Conservation (phyloP, 2,329 filamentous ascomycete species). For the Xylariaceae sp. region DNA sequence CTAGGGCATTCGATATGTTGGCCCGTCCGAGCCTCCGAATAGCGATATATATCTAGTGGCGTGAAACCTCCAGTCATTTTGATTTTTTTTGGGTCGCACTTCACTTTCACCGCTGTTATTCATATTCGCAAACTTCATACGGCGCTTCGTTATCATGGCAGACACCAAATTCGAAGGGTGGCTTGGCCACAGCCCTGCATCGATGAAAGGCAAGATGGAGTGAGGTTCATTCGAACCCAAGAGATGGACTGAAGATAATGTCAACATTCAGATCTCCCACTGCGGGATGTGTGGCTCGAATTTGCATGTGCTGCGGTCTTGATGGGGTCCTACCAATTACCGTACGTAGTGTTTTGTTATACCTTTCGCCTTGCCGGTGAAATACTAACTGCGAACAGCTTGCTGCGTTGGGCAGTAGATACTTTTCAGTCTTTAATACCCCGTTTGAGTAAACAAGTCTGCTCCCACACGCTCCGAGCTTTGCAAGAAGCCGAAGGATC, state of each 20-base stretch:
- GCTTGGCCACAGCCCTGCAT: conserved; percentile 41
- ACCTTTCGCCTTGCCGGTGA: conserved; percentile 5
- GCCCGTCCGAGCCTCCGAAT: background rate
- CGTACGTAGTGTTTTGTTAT: conserved; percentile 30
- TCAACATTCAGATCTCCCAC: conserved; percentile 63
- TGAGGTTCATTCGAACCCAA: conserved; percentile 59
- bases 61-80: background rate
- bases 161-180: conserved; percentile 46
- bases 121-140: background rate
- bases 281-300: conserved; percentile 64
- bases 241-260: conserved; percentile 60
- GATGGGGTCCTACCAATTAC: conserved; percentile 44
- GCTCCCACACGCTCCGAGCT: background rate
- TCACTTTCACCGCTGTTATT: background rate
- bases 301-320: conserved; percentile 54
- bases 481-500: background rate
- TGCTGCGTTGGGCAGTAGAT: conserved; percentile 53
- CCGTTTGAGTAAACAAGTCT: background rate
- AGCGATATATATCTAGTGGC: background rate
- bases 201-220: conserved; percentile 49
- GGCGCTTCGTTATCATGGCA: conserved; percentile 10
- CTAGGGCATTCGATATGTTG: background rate
- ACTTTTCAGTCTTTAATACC: background rate
- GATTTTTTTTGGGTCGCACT: background rate
- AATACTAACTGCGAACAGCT: conserved; percentile 30